Conservation (phyloP, 2,329 filamentous ascomycete genomes). For the Cercospora sesami region DNA sequence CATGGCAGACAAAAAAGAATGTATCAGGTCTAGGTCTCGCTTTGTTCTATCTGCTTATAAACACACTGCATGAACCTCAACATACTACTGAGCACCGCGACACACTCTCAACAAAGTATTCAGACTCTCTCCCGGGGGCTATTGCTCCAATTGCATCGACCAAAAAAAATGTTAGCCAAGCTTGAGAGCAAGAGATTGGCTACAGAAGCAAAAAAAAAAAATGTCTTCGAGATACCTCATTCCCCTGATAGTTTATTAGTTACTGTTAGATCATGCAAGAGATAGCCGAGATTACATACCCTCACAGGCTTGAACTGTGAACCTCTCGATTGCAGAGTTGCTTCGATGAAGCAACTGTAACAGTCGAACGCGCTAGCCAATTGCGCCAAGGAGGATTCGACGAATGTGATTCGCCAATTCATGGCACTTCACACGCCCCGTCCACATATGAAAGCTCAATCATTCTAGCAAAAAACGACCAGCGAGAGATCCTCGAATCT, state of each 20-base stretch:
- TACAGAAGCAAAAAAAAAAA: background rate
- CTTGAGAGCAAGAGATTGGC: background rate
- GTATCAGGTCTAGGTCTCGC: too few relatives aligned
- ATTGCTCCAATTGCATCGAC: background rate
- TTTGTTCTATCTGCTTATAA: too few relatives aligned
- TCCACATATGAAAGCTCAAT: too few relatives aligned
- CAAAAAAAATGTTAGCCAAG: background rate
- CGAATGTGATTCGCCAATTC: background rate
- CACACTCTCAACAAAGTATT: background rate
- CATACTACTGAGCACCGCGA: too few relatives aligned
- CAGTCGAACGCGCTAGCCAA: conserved; percentile 10
- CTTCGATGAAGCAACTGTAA: background rate
- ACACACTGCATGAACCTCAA: background rate
- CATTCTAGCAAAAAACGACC: too few relatives aligned
- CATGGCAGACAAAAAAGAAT: too few relatives aligned
- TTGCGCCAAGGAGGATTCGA: conserved; percentile 1
- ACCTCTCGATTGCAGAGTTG: conserved; percentile 1
- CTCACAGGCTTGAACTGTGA: conserved; percentile 11
- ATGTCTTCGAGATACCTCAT: background rate
- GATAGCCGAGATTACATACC: background rate
- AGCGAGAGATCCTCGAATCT: too few relatives aligned
- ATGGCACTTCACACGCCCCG: background rate
- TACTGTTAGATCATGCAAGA: background rate
- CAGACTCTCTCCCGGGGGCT: background rate
- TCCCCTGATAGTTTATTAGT: background rate